Evolutionary conservation across 2,329 filamentous ascomycete species (phyloP).

Genomic region (Periconia digitata): DNA sequence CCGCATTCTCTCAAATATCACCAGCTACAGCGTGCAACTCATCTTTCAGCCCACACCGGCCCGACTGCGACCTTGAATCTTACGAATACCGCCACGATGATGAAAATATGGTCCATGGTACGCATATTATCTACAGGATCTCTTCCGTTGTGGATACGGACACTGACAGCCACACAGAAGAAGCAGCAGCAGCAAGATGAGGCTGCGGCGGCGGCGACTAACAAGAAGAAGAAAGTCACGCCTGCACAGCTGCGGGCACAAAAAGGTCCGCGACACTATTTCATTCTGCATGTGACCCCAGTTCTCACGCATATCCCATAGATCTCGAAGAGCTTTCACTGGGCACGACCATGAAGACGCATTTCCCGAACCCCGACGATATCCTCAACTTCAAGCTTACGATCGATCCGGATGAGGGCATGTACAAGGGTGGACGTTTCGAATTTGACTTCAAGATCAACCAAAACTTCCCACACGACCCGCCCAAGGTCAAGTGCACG

Average conservation of each 20-base stretch:
- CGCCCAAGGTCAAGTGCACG: slow-evolving; percentile 93
- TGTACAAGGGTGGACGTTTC: slow-evolving; percentile 87
- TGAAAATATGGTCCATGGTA: slow-evolving; percentile 99
- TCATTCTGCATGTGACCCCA: background rate
- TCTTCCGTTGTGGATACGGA: background rate
- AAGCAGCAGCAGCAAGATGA: slow-evolving; percentile 92
- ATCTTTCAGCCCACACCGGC: slow-evolving; percentile 6
- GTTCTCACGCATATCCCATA: slow-evolving; percentile 40
- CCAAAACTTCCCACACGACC: slow-evolving; percentile 94
- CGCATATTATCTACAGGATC: slow-evolving; percentile 23
- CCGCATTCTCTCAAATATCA: slow-evolving; percentile 1
- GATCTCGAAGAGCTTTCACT: slow-evolving; percentile 81
- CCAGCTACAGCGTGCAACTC: background rate
- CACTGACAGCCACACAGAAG: slow-evolving; percentile 61
- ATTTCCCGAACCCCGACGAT: slow-evolving; percentile 80
- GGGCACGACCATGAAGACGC: slow-evolving; percentile 76
- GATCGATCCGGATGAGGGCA: slow-evolving; percentile 81
- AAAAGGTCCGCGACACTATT: slow-evolving; percentile 67
- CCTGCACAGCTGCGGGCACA: slow-evolving; percentile 93
- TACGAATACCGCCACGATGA: slow-evolving; percentile 65
- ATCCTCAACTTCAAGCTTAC: slow-evolving; percentile 82
- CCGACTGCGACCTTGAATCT: slow-evolving; percentile 4
- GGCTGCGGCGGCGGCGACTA: slow-evolving; percentile 74
- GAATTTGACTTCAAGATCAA: slow-evolving; percentile 90
- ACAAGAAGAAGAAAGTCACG: slow-evolving; percentile 98